A percentile compares a stretch with the other conserved stretches of the same genome.
phyloP scores from a whole-genome alignment of 768 basidiomycete genomes.

The Mycena rebaudengoi region DNA sequence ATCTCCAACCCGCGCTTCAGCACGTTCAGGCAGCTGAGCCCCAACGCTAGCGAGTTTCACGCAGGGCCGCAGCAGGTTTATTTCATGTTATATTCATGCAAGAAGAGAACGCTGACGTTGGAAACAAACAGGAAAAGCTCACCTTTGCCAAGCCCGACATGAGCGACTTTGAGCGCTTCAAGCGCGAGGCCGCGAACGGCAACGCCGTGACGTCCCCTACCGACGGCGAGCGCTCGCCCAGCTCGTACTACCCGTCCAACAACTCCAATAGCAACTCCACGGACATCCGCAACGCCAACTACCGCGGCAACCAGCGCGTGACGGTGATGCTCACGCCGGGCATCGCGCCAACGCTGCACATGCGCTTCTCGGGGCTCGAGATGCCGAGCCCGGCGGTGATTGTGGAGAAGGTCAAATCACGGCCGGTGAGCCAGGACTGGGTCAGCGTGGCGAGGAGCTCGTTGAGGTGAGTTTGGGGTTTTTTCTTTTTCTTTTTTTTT shows the following conservation, averaged over 20 bases:
- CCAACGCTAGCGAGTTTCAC: slow-evolving; percentile 51
- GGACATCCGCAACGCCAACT: slow-evolving; percentile 32
- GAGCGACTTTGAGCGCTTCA: slow-evolving; percentile 8
- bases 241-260: slow-evolving; percentile 31
- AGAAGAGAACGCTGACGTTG: too few relatives aligned
- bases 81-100: too few relatives aligned
- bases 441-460: slow-evolving; percentile 22
- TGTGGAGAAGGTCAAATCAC: slow-evolving; percentile 35
- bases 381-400: slow-evolving; percentile 47
- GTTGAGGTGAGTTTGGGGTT: too few relatives aligned
- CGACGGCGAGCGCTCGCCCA: not conserved
- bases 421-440: slow-evolving; percentile 31
- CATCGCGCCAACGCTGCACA: slow-evolving; percentile 59
- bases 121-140: not conserved
- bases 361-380: slow-evolving; percentile 63
- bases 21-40: slow-evolving; percentile 64
- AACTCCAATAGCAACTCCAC: too few relatives aligned
- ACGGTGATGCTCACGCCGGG: slow-evolving; percentile 56
- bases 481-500: too few relatives aligned
- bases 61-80: slow-evolving; percentile 40
- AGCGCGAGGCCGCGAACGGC: slow-evolving; percentile 3
- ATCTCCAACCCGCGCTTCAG: slow-evolving; percentile 65
- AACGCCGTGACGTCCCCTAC: not conserved
- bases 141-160: slow-evolving; percentile 10
- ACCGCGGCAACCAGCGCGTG: slow-evolving; percentile 49